These are phyloP conservation scores for Candida incommunis DNA, from an alignment of 805 yeast genomes.

Conservation along the genomic window DNA sequence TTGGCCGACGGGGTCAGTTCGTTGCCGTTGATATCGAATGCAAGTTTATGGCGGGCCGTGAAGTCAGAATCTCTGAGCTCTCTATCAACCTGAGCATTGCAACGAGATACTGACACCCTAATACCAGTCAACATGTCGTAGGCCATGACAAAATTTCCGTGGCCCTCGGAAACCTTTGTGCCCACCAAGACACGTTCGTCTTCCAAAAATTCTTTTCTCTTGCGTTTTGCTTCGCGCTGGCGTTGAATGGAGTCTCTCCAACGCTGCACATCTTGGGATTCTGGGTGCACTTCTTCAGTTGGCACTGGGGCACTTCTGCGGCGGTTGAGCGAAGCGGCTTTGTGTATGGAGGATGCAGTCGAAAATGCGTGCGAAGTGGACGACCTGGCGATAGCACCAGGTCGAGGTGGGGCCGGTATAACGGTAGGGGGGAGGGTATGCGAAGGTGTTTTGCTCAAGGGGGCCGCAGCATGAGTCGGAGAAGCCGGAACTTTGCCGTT, in stretches of 20 bases:
- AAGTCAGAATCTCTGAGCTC: constrained; percentile 63
- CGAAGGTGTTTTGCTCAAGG: background rate
- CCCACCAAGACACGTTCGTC: constrained; percentile 49
- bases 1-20: constrained; percentile 86
- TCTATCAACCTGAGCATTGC: constrained; percentile 67
- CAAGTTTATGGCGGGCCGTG: constrained; percentile 55
- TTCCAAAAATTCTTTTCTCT: constrained; percentile 18
- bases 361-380: constrained; percentile 7
- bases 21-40: constrained; percentile 72
- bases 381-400: constrained; percentile 8
- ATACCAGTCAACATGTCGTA: constrained; percentile 97
- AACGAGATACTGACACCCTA: constrained; percentile 83
- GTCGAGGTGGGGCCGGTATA: too few species aligned
- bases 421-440: constrained; percentile 15
- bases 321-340: background rate
- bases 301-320: background rate
- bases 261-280: constrained; percentile 13
- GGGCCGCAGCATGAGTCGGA: background rate
- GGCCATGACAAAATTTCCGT: constrained; percentile 83
- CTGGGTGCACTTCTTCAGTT: background rate
- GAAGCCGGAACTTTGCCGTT: background rate
- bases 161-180: constrained; percentile 81
- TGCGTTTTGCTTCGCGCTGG: constrained; percentile 16
- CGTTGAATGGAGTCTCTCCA: constrained; percentile 19
- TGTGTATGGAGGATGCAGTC: constrained; percentile 7